These are phyloP conservation scores for Rhizopogon vesiculosus DNA, from an alignment of 768 basidiomycete genomes.

Conservation along the genomic window DNA sequence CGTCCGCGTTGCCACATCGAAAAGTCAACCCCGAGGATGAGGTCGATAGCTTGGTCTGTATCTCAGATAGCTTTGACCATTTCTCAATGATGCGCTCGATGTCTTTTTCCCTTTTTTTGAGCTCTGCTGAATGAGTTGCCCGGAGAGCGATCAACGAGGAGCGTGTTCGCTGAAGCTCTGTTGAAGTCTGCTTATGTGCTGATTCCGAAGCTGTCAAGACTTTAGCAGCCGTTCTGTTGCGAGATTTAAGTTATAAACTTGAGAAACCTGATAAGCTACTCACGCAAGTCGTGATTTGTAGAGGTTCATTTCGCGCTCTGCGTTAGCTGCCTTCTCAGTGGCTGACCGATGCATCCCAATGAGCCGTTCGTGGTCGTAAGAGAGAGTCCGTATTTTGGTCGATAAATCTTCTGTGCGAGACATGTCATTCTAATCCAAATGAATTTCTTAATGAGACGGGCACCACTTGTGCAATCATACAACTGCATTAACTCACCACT, in stretches of 20 bases:
- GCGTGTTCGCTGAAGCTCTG: conserved; percentile 71
- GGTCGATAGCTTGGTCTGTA: conserved; percentile 54
- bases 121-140: conserved; percentile 60
- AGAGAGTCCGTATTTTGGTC: conserved; percentile 69
- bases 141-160: conserved; percentile 65
- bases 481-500: conserved; percentile 46
- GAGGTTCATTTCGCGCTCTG: conserved; percentile 74
- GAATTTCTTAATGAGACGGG: conserved; percentile 9
- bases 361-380: conserved; percentile 79
- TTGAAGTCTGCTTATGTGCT: conserved; percentile 64
- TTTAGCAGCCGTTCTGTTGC: conserved; percentile 44
- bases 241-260: not conserved
- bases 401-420: conserved; percentile 69
- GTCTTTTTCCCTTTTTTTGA: conserved; percentile 81
- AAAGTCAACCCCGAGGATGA: conserved; percentile 46
- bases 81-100: conserved; percentile 69
- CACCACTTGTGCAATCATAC: not conserved
- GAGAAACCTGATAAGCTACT: conserved; percentile 23
- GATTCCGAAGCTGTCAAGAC: conserved; percentile 54
- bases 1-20: conserved; percentile 46
- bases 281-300: conserved; percentile 71
- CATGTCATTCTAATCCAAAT: conserved; percentile 59
- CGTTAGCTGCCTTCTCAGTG: conserved; percentile 58
- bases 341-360: conserved; percentile 56
- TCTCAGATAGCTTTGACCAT: conserved; percentile 68